Percentiles rank a stretch among this genome's conserved stretches.
Conservation (phyloP, 73 alveolate species). For the Blepharisma stoltei region DNA sequence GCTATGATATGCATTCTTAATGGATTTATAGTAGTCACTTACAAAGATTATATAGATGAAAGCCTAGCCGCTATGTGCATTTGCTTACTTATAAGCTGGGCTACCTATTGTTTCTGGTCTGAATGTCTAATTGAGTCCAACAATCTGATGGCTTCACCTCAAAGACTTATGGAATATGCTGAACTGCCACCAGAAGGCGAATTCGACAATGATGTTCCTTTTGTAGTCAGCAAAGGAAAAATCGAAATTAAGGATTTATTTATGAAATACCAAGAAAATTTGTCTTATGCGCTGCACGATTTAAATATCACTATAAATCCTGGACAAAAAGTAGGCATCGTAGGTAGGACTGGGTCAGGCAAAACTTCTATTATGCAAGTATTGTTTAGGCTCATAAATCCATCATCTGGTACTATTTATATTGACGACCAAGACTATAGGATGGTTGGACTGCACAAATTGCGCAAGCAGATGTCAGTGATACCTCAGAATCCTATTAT, state of each 20-base stretch:
- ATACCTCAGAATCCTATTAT: constrained; percentile 79
- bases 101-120: neutral
- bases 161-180: neutral
- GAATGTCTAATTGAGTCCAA: neutral
- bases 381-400: constrained; percentile 37
- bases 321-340: constrained; percentile 84
- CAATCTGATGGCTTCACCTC: constrained; percentile 14
- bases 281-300: constrained; percentile 46
- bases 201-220: neutral
- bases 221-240: constrained; percentile 11
- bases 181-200: constrained; percentile 4
- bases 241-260: constrained; percentile 25
- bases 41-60: constrained; percentile 16
- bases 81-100: neutral
- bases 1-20: neutral
- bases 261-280: constrained; percentile 39
- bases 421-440: constrained; percentile 66
- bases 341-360: constrained; percentile 98
- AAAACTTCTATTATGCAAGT: constrained; percentile 84
- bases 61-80: neutral
- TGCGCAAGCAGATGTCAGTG: constrained; percentile 57
- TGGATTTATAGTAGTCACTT: neutral
- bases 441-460: constrained; percentile 49
- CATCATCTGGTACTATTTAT: constrained; percentile 30
- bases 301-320: constrained; percentile 62